A percentile compares a stretch with the other conserved stretches of the same genome.
These are phyloP conservation scores for Wickerhamomyces kurtzmanii DNA, from an alignment of 805 yeast species.

Conservation along the genomic window DNA sequence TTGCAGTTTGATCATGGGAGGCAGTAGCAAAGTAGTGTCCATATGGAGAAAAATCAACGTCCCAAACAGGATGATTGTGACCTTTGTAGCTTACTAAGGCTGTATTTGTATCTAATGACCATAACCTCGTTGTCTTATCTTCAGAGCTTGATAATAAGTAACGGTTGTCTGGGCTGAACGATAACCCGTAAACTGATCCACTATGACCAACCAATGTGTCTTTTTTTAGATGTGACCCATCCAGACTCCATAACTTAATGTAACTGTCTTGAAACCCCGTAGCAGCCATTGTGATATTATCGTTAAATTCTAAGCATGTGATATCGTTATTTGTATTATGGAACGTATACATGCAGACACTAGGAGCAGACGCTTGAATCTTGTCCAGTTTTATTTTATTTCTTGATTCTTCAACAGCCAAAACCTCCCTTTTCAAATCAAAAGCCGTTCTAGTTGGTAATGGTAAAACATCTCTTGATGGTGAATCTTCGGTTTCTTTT, in stretches of 20 bases:
- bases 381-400: constrained; percentile 60
- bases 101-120: constrained; percentile 90
- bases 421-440: constrained; percentile 73
- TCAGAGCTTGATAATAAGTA: constrained; percentile 78
- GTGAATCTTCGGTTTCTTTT: constrained; percentile 50
- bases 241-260: constrained; percentile 86
- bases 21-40: constrained; percentile 99
- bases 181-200: constrained; percentile 86
- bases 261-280: constrained; percentile 93
- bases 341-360: constrained; percentile 96
- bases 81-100: constrained; percentile 92
- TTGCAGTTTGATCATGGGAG: constrained; percentile 94
- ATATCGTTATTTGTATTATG: constrained; percentile 88
- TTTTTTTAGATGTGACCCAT: constrained; percentile 71
- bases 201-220: constrained; percentile 78
- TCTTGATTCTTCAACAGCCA: constrained; percentile 74
- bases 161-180: constrained; percentile 84
- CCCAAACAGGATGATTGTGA: constrained; percentile 97
- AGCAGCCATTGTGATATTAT: constrained; percentile 79
- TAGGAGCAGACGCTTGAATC: constrained; percentile 76
- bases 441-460: constrained; percentile 74
- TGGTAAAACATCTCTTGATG: constrained; percentile 68
- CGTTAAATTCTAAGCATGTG: constrained; percentile 81
- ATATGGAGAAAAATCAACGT: constrained; percentile 84
- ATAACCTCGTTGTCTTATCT: constrained; percentile 83